Evolutionary conservation across 2,329 filamentous ascomycete species (phyloP).

Genomic region (Venturia oleaginea): DNA sequence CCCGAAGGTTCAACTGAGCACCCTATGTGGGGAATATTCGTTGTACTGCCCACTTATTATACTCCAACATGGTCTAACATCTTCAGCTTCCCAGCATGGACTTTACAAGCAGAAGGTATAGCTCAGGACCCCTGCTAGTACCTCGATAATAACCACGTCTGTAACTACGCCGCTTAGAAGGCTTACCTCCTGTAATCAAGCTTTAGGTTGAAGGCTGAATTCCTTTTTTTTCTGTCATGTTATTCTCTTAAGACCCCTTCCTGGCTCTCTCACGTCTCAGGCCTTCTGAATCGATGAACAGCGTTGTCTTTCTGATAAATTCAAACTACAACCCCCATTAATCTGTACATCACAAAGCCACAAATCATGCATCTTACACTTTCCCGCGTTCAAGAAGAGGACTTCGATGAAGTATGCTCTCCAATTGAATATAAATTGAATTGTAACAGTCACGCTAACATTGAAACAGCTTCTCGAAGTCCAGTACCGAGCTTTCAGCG

Average conservation of each 20-base stretch:
- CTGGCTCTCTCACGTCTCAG: not conserved
- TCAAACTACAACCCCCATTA: not conserved
- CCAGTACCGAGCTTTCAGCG: conserved; percentile 13
- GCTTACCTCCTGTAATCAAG: not conserved
- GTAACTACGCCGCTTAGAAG: not conserved
- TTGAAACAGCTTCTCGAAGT: conserved; percentile 12
- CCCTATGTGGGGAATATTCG: not conserved
- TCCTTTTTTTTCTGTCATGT: not conserved
- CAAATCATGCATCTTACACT: conserved; percentile 11
- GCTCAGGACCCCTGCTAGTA: not conserved
- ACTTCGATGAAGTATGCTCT: conserved; percentile 12
- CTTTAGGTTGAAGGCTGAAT: not conserved
- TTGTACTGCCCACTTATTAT: not conserved
- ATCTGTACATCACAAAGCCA: not conserved
- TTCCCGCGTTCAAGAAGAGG: conserved; percentile 13
- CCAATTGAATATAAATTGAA: not conserved
- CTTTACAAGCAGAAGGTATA: not conserved
- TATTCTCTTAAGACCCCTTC: not conserved
- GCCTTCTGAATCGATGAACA: not conserved
- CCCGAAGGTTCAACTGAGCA: not conserved
- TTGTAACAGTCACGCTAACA: not conserved
- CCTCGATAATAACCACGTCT: not conserved
- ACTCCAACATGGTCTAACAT: not conserved
- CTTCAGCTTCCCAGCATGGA: not conserved
- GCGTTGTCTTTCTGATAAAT: not conserved